Base-by-base conservation (phyloP, 2,329 filamentous ascomycete species). In the Lasiodiplodia sp. region DNA sequence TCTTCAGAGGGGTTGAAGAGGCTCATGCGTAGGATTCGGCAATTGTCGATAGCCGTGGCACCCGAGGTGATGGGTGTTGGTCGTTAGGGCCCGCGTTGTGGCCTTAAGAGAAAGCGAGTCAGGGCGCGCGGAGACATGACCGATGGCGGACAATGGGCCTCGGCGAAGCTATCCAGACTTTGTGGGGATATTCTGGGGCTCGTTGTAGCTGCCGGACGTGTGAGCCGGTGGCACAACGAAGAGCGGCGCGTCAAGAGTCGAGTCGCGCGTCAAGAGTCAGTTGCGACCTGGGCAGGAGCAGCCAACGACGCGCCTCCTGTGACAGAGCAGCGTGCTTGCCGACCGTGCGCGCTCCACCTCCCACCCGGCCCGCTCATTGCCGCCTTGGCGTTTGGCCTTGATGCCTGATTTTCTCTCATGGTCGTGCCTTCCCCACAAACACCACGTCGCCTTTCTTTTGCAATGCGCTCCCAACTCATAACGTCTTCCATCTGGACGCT, bases 61-160 rank as follows among this genome's bases (percentile, higher is more conserved):
- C 44, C 58, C 58, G 58, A 63, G 58, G 40, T 63, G 23, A 3
- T 31, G 49, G 16, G 58, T 63, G 40, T 23, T 63, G 58, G 58
- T 12, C 14, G 28, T 18, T 25, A 25, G 31, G 31, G 31, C 31
- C 31, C 31, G 31, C 31, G 31, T 34, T 34, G 58, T 40, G 57
- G 28, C 40, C 34, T 40, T 18, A 11, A 14, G 37, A 60, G 37
- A 6, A 34, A 25, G 55, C 21, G 14, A 38, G 21, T 28, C 14
- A 7, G 55, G 4, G 25, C 18, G 44, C 7, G 58, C 58, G 58
- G 58, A 51, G 58, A 28, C 58, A 37, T 63, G 58, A 11, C 58
- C 58, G 58, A 7, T 2, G 58, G 25, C n/a, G 18, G 5, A 10
- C 23, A 62, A 25, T 34, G 40, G 58, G 37, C 18, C 11, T 5